Base-by-base conservation (phyloP, 306 rosid species). In the Castanea mollissima region DNA sequence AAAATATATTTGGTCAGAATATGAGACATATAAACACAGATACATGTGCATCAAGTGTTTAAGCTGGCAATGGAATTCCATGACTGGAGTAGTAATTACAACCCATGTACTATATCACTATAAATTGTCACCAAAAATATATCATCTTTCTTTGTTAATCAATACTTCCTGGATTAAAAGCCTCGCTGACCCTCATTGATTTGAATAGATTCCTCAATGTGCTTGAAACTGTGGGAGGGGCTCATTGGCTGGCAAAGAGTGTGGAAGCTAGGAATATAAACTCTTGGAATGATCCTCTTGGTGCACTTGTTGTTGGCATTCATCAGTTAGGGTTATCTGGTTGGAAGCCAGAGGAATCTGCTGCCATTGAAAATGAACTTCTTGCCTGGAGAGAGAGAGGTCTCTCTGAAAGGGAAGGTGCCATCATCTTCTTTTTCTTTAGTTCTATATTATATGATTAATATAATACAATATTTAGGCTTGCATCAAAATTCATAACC, bases 341-440 rank as follows among this genome's bases (percentile, higher is more conserved):
- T 32, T 95, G 99, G 99, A 93, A 93, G 72, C 90, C 96, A 60
- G 90, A 91, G 75, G 99, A 95, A 87, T 93, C 98, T 74, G 85
- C 75, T 80, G 97, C 99, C 80, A 90, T 90, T 82, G 92, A 89
- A 85, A 95, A 86, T 83, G 99, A 95, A 80, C 92, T 95, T 77
- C 83, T 85, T 85, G 92, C 93, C 65, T 95, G 99, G 99, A 89
- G 83, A 83, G 85, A 86, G 74, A 89, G 87, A 91, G 99, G 94
- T 76, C 88, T 93, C 67, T 85, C 91, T 29, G 91, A 95, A 83
- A 89, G 57, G 71, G 98, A 95, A 93, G 99, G 99, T 95, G 73
- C 62, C 70, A 25, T 74, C 44, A 51, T 58, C 31, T 27, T 25
- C 71, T 74, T 76, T 75, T 74, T 4, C 52, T 64, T 63, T 63